Percentiles rank a stretch among this genome's conserved stretches.
Conservation (phyloP, 441 rosid genomes). For the Erysimum pusillum region DNA sequence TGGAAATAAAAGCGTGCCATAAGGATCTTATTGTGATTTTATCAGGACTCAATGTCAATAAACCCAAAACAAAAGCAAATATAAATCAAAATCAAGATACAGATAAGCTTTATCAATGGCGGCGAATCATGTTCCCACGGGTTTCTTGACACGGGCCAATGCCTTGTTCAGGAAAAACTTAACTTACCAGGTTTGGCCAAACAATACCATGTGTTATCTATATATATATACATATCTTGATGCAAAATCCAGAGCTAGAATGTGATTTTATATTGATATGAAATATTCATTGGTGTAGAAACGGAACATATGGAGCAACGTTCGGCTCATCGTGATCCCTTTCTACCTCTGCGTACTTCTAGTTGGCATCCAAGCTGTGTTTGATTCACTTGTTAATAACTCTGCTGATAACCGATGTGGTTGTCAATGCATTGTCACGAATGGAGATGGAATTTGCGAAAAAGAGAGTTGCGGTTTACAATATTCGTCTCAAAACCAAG, state of each 20-base stretch:
- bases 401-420: slow-evolving; percentile 58
- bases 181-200: slow-evolving; percentile 73
- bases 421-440: slow-evolving; percentile 51
- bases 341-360: slow-evolving; percentile 72
- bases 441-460: slow-evolving; percentile 53
- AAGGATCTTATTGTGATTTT: too few relatives aligned
- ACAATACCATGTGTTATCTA: not conserved
- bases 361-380: slow-evolving; percentile 55
- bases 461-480: slow-evolving; percentile 68
- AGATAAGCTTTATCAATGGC: slow-evolving; percentile 51
- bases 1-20: too few relatives aligned
- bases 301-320: slow-evolving; percentile 73
- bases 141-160: slow-evolving; percentile 76
- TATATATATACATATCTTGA: not conserved
- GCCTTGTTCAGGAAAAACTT: slow-evolving; percentile 87
- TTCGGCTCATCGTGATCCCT: slow-evolving; percentile 77
- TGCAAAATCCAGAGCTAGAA: too few relatives aligned
- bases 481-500: slow-evolving; percentile 64
- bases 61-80: too few relatives aligned
- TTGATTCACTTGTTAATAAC: slow-evolving; percentile 53
- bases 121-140: slow-evolving; percentile 59
- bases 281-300: slow-evolving; percentile 54
- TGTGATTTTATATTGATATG: not conserved
- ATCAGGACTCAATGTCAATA: too few relatives aligned
- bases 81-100: too few relatives aligned